Evolutionary conservation across 129 eudicot genomes (phyloP).

Genomic region (Tanacetum coccineum): DNA sequence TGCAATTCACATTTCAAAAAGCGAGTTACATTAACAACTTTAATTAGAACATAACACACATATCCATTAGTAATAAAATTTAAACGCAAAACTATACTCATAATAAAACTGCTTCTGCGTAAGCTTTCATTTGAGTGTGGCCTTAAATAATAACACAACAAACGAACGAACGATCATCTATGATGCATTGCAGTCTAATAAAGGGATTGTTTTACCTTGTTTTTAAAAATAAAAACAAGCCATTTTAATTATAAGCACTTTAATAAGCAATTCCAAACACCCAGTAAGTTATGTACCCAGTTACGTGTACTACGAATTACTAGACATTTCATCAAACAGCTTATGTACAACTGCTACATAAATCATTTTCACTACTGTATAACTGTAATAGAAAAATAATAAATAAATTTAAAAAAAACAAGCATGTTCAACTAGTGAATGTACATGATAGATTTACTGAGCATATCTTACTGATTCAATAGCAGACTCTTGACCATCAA

Average conservation of each 20-base stretch:
- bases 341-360: slow-evolving; percentile 17
- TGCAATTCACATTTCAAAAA: slow-evolving; percentile 19
- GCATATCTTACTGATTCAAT: slow-evolving; percentile 12
- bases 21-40: slow-evolving; percentile 3
- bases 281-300: too few species aligned
- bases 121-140: too few species aligned
- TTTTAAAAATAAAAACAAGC: too few species aligned
- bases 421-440: neutral
- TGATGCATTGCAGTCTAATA: too few species aligned
- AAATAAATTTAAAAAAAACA: neutral
- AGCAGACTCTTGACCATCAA: neutral
- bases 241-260: too few species aligned
- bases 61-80: neutral
- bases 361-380: neutral
- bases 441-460: slow-evolving; percentile 5
- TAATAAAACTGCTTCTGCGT: neutral
- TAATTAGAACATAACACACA: neutral
- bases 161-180: too few species aligned
- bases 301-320: neutral
- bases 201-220: too few species aligned
- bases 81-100: neutral
- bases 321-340: slow-evolving; percentile 24
- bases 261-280: neutral
- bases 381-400: neutral
- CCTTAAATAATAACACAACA: too few species aligned